Percentiles rank a stretch among this genome's conserved stretches.
These are phyloP conservation scores for Priceomyces medius DNA, from an alignment of 805 yeast genomes.

Conservation along the genomic window DNA sequence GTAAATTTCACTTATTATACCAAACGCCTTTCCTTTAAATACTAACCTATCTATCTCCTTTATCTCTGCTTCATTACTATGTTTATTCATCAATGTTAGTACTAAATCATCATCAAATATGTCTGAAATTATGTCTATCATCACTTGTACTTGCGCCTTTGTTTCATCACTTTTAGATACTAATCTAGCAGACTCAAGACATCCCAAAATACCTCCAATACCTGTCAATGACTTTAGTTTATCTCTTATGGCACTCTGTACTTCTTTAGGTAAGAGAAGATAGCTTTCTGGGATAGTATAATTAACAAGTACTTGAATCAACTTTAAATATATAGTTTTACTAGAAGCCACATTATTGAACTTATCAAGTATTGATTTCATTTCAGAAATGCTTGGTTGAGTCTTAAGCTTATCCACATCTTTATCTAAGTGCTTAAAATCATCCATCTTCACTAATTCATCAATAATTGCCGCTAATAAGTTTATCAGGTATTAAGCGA, in stretches of 20 bases:
- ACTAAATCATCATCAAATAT: conserved; percentile 16
- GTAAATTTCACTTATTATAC: conserved; percentile 24
- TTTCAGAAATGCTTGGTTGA: conserved; percentile 10
- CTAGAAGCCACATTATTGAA: conserved; percentile 7
- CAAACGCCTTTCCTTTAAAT: conserved; percentile 31
- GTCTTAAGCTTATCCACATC: conserved; percentile 6
- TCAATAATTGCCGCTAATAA: too few relatives aligned
- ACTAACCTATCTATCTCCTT: conserved; percentile 39
- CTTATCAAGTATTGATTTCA: conserved; percentile 6
- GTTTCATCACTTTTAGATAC: neutral
- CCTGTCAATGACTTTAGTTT: conserved; percentile 27
- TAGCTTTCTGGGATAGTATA: conserved; percentile 35
- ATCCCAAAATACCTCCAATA: conserved; percentile 29
- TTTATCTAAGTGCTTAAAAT: conserved; percentile 1
- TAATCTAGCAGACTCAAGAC: conserved; percentile 7
- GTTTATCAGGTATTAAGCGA: neutral
- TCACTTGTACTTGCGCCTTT: neutral
- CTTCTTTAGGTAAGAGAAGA: conserved; percentile 13
- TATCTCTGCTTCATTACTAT: conserved; percentile 11
- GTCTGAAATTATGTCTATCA: conserved; percentile 4
- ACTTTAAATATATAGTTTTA: conserved; percentile 2
- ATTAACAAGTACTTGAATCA: conserved; percentile 26
- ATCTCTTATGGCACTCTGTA: conserved; percentile 10
- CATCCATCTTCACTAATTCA: neutral
- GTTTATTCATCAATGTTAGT: conserved; percentile 5